These are phyloP conservation scores for Verticillium tricorpus DNA, from an alignment of 2,329 filamentous ascomycete species.

Conservation along the genomic window DNA sequence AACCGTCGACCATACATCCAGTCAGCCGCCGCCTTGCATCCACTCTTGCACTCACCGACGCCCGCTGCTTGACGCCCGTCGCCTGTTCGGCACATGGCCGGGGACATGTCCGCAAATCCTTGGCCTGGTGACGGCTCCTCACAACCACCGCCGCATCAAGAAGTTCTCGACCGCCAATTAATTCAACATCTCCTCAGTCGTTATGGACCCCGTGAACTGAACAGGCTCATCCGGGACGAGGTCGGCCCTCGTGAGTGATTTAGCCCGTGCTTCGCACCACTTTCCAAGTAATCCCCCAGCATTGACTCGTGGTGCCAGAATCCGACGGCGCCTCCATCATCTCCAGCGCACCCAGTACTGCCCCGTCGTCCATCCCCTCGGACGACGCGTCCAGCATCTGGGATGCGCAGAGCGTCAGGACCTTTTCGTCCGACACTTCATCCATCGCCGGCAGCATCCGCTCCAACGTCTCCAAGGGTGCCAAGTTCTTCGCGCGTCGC, in stretches of 20 bases:
- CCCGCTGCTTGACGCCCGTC: background rate
- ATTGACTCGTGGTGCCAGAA: conserved; percentile 4
- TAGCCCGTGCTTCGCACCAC: background rate
- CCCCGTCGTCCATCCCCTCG: conserved; percentile 27
- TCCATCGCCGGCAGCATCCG: conserved; percentile 34
- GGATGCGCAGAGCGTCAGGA: conserved; percentile 28
- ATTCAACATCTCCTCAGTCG: conserved; percentile 28
- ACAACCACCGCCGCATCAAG: conserved; percentile 17
- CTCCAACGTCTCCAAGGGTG: conserved; percentile 32
- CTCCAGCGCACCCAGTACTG: conserved; percentile 20
- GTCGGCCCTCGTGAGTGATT: conserved; percentile 22
- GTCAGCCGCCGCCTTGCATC: background rate
- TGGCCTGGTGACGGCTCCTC: conserved; percentile 27
- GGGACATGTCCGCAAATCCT: conserved; percentile 19
- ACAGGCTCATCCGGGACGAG: conserved; percentile 27
- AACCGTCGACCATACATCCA: background rate
- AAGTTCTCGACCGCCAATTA: conserved; percentile 26
- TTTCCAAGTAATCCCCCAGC: background rate
- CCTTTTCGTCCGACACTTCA: conserved; percentile 31
- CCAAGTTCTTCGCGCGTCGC: conserved; percentile 27
- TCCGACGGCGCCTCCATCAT: conserved; percentile 27
- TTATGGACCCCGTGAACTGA: conserved; percentile 26
- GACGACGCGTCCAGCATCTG: conserved; percentile 31
- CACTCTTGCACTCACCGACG: background rate
- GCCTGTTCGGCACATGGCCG: background rate